Evolutionary conservation across 2,329 filamentous ascomycete species (phyloP).

Genomic region (Xylogone sp.): DNA sequence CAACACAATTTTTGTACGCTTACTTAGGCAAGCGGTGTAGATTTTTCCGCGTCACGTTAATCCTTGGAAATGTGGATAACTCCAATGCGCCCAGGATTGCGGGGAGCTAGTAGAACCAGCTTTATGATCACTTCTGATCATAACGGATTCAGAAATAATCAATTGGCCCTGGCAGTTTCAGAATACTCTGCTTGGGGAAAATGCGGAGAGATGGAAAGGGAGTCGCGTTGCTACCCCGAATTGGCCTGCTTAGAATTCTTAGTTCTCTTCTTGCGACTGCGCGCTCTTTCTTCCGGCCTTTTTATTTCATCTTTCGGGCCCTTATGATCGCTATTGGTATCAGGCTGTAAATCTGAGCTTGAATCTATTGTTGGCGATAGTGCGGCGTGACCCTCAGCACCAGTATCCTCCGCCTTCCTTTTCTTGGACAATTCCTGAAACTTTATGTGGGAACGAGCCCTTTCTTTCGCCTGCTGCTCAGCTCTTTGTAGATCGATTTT

Average conservation of each 20-base stretch:
- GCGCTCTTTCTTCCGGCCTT: neutral
- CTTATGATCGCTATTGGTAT: neutral
- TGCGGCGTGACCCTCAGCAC: slow-evolving; percentile 6
- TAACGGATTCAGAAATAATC: too few relatives aligned
- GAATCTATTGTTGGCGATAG: slow-evolving; percentile 15
- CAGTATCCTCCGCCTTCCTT: slow-evolving; percentile 15
- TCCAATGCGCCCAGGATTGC: too few relatives aligned
- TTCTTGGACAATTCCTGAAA: slow-evolving; percentile 38
- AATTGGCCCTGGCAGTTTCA: too few relatives aligned
- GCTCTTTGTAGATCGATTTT: slow-evolving; percentile 46
- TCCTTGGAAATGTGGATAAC: too few relatives aligned
- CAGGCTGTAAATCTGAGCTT: slow-evolving; percentile 1
- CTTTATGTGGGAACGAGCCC: slow-evolving; percentile 43
- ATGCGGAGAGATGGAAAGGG: too few relatives aligned
- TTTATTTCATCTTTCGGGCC: neutral
- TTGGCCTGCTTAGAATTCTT: neutral
- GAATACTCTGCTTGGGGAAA: too few relatives aligned
- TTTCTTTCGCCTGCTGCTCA: slow-evolving; percentile 45
- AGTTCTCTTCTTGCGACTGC: neutral
- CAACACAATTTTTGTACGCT: too few relatives aligned
- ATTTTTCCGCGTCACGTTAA: too few relatives aligned
- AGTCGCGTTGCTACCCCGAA: too few relatives aligned
- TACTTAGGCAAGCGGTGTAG: too few relatives aligned
- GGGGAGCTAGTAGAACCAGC: too few relatives aligned
- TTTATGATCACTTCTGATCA: too few relatives aligned